phyloP scores from a whole-genome alignment of 164 flowering plant genomes.

The Cinnamomum micranthum region DNA sequence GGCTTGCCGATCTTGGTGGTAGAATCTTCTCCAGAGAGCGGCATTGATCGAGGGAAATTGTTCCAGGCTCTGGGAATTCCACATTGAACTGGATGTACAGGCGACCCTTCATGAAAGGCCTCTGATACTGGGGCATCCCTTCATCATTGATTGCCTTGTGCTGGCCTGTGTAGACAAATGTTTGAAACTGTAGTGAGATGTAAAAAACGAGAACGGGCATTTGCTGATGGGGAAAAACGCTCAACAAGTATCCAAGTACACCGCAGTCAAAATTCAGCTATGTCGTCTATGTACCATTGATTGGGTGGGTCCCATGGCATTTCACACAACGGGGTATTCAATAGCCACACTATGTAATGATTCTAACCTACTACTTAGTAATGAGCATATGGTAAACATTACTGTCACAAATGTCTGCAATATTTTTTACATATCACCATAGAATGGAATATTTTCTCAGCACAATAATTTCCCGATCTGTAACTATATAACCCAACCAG shows the following conservation, averaged over 20 bases:
- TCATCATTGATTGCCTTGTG: slow-evolving; percentile 64
- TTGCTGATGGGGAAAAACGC: not conserved
- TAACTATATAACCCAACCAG: not conserved
- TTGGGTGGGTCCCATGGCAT: not conserved
- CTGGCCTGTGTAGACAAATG: slow-evolving; percentile 31
- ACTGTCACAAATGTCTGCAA: too few relatives aligned
- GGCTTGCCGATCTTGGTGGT: slow-evolving; percentile 28
- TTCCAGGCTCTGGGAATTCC: slow-evolving; percentile 57
- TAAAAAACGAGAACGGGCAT: not conserved
- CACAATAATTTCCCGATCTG: not conserved
- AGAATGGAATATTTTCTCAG: too few relatives aligned
- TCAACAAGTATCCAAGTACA: too few relatives aligned
- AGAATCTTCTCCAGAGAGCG: slow-evolving; percentile 33
- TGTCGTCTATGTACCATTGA: too few relatives aligned
- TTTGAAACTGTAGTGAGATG: not conserved
- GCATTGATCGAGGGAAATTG: slow-evolving; percentile 43
- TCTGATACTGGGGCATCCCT: slow-evolving; percentile 63
- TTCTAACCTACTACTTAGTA: not conserved
- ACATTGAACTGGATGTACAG: slow-evolving; percentile 54
- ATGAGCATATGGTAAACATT: too few relatives aligned
- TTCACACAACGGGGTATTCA: not conserved
- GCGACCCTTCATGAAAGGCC: slow-evolving; percentile 64
- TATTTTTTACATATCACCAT: too few relatives aligned
- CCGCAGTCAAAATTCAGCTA: too few relatives aligned
- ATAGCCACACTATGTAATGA: not conserved